Percentiles rank a stretch among this genome's conserved stretches.
phyloP scores from a whole-genome alignment of 2,329 filamentous ascomycete genomes.

The Sporothrix inflata region DNA sequence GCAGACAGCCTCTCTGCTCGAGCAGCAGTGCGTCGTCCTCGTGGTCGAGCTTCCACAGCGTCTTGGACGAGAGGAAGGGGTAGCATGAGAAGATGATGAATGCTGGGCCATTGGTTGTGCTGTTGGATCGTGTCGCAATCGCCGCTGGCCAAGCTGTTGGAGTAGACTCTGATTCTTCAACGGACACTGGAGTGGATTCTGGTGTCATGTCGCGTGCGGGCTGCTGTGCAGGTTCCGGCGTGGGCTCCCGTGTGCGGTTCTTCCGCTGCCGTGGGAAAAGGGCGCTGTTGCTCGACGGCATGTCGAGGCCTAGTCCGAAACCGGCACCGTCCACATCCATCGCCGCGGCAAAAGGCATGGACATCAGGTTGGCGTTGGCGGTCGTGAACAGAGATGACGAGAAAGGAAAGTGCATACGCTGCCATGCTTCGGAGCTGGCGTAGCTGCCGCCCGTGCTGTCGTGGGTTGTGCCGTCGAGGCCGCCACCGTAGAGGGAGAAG shows the following conservation, averaged over 20 bases:
- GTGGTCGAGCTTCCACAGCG: conserved; percentile 43
- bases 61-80: conserved; percentile 46
- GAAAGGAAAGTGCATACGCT: conserved; percentile 18
- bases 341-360: neutral
- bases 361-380: neutral
- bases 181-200: neutral
- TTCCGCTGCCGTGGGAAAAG: neutral
- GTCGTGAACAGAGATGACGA: neutral
- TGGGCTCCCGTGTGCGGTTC: neutral
- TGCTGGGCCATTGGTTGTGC: neutral
- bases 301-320: neutral
- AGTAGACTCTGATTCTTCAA: neutral
- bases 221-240: neutral
- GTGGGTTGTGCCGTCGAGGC: neutral
- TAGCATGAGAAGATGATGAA: conserved; percentile 45
- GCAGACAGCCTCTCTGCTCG: conserved; percentile 49
- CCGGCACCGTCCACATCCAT: neutral
- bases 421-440: conserved; percentile 15
- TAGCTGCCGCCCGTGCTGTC: neutral
- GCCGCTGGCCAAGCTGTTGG: neutral
- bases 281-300: neutral
- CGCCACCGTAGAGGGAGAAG: conserved; percentile 8
- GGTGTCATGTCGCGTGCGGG: neutral
- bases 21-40: conserved; percentile 51
- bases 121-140: neutral